Conservation (phyloP, 768 basidiomycete genomes). For the Leccinum incarnatum region DNA sequence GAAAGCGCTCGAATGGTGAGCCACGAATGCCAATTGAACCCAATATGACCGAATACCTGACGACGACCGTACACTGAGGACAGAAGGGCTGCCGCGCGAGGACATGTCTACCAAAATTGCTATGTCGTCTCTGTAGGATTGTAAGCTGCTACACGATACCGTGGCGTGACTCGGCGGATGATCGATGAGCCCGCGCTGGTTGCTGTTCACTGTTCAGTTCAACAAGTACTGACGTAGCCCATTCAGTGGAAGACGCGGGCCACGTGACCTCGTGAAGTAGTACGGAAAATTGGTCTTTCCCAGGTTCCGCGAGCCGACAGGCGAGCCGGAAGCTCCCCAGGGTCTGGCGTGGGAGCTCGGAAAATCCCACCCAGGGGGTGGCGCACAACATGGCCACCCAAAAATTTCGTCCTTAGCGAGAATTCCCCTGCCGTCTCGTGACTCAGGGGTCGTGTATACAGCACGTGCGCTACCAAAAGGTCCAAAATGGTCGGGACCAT, state of each 20-base stretch:
- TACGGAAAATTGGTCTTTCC: no score
- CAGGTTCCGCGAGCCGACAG: no score
- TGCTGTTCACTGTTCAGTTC: conserved; percentile 8
- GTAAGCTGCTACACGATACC: not conserved
- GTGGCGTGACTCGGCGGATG: not conserved
- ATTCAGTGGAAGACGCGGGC: not conserved
- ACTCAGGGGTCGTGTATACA: no score
- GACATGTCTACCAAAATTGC: conserved; percentile 18
- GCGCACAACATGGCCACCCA: no score
- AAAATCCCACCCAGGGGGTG: no score
- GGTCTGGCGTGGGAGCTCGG: no score
- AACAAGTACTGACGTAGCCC: conserved; percentile 2
- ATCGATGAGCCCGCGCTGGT: not conserved
- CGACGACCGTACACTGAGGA: conserved; percentile 15
- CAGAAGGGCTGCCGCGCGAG: conserved; percentile 13
- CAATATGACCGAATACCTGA: conserved; percentile 10
- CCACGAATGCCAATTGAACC: not conserved
- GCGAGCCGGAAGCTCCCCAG: no score
- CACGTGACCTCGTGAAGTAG: conserved; percentile 12
- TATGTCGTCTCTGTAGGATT: not conserved
- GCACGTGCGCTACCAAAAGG: no score
- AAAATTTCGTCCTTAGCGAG: no score
- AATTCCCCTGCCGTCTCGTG: no score
- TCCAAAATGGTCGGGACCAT: no score
- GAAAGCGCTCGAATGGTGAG: conserved; percentile 7